These are phyloP conservation scores for Ceratocystis harringtonii DNA, from an alignment of 2,329 filamentous ascomycete species.

Conservation along the genomic window DNA sequence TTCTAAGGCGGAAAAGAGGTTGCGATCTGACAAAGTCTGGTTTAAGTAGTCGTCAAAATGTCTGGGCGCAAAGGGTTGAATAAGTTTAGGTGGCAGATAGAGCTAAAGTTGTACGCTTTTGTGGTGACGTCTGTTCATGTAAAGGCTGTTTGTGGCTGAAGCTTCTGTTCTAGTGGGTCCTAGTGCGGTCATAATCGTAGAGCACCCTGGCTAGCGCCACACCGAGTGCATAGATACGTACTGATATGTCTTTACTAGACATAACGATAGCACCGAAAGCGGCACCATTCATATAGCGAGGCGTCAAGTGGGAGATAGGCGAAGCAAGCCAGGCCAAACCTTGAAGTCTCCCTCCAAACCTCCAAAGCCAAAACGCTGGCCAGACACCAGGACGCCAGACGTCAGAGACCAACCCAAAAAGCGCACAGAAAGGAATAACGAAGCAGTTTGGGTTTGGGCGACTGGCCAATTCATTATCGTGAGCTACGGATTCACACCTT, in stretches of 20 bases:
- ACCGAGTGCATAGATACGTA: too few species aligned
- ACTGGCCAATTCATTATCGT: neutral
- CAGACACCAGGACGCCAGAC: neutral
- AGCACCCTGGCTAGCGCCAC: neutral
- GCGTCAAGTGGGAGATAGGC: neutral
- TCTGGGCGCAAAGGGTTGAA: neutral
- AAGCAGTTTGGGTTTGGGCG: neutral
- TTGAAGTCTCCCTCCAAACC: slow-evolving; percentile 3
- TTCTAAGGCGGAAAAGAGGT: neutral
- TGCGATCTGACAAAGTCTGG: neutral
- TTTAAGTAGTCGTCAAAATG: neutral
- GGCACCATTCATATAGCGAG: slow-evolving; percentile 4
- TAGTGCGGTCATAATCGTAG: neutral
- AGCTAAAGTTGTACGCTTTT: neutral
- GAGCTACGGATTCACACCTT: neutral
- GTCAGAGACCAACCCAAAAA: neutral
- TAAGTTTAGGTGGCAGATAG: neutral
- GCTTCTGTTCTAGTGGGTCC: neutral
- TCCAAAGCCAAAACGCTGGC: neutral
- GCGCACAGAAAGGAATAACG: slow-evolving; percentile 1
- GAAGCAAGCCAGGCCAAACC: neutral
- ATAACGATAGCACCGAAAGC: slow-evolving; percentile 9
- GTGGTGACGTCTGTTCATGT: slow-evolving; percentile 5
- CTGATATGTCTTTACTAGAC: neutral
- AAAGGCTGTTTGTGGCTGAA: slow-evolving; percentile 2